Evolutionary conservation across 78 protist species (phyloP), one percentile per base, ranked within the genome.

Genomic region (Polysphondylium violaceum): DNA sequence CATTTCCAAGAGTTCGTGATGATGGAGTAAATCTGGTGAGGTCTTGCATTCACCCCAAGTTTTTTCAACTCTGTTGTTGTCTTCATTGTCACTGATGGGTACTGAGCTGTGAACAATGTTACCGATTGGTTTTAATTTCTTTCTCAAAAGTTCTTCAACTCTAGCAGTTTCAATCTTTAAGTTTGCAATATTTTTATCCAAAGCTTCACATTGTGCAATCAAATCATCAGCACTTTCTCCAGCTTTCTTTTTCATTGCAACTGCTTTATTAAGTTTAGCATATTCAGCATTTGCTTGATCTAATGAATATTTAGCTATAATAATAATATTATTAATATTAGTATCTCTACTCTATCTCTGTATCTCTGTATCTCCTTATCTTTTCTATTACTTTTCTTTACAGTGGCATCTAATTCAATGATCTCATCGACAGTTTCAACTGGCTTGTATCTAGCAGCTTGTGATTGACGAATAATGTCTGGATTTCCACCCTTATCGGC

Each of bases 101-200:
- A 96, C 99, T 4, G 90, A 40, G 17, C 94, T 98, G 74, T 96
- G 98, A 8, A 98, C 98, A 33, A 98, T 27, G 79, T 98, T 98
- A 7, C 99, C 99, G 51, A 88, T 88, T 74, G 87, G 79, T 74
- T 72, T 76, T 38, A 89, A 25, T 31, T 21, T 43, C 85, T 74
- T 67, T 43, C 16, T 55, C 6, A 61, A 29, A 23, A 27, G 72
- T 1, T 31, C 36, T 33, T 94, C 95, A 14, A 33, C 40, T 3
- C 65, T 76, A 14, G 60, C 92, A 16, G 23, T 16, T 19, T 83
- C 71, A 63, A 8, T 17, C 60, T 83, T 85, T 71, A 31, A 47
- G 47, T 40, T 72, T 19, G 1, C 14, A 41, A 88, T 56, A 3
- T 19, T 38, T 63, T 50, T 77, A 83, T 88, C 96, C 27, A 87